Evolutionary conservation across 2,329 filamentous ascomycete genomes (phyloP), one percentile per base, ranked within the genome.

Genomic region (Pseudopyrenochaeta lycopersici): DNA sequence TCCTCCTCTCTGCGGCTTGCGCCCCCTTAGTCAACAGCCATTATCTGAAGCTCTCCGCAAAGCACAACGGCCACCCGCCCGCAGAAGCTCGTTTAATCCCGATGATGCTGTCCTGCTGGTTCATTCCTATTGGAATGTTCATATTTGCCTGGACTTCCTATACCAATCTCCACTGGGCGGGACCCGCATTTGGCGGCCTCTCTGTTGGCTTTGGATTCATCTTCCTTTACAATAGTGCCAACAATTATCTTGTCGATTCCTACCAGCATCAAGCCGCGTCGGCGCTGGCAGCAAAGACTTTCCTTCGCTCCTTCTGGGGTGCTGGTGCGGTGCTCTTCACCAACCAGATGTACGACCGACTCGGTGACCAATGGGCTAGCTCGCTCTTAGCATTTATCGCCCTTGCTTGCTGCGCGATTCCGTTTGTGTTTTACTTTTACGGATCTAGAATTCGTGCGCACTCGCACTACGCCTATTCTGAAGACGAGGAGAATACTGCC

Each of bases 201-300:
- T 67, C 73, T 11, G 86, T 93, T 47, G 90, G 90, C 10, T 92
- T 92, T 66, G 90, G 90, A 54, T 91, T 92, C 78, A 91, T 92
- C 75, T 92, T 92, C 80, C 80, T 93, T 20, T 93, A 92, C 80
- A 92, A 92, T 78, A 83, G 88, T 2, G 74, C 75, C 1, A 80
- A 80, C 70, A 80, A 80, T 67, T 79, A 79, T 54, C 71, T 81
- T n/a, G 85, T 88, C 42, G 86, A 88, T 68, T 85, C 84, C 1
- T 88, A 88, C 63, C 85, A 88, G 63, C 84, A 88, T 76, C 90
- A 93, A 75, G 91, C 91, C 1, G 91, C 91, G 1, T 92, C 89
- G 0, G 90, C 90, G 0, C 83, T 94, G 2, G 91, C 91, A 0
- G 90, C 90, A 33, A 94, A 94, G 81, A 94, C 90, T 0, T 93